These are phyloP conservation scores for Penicillium silybi DNA, from an alignment of 495 filamentous ascomycete species.

Conservation along the genomic window DNA sequence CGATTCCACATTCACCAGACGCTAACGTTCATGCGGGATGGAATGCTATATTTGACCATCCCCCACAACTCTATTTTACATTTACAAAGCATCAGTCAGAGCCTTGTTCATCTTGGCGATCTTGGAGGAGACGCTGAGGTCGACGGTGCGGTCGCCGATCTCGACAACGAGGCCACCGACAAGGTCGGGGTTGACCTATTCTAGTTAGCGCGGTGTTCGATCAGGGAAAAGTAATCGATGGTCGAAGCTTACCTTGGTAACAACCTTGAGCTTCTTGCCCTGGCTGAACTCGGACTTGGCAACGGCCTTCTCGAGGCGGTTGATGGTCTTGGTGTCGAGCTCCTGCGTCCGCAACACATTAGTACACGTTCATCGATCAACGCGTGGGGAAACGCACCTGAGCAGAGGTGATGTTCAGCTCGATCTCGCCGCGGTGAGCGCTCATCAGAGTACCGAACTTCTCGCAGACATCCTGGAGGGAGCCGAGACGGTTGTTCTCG, in stretches of 20 bases:
- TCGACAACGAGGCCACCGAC: conserved; percentile 92
- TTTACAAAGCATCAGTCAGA: conserved; percentile 92
- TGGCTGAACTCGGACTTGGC: conserved; percentile 84
- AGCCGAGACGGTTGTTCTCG: conserved; percentile 89
- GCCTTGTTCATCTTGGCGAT: conserved; percentile 99
- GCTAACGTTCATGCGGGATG: conserved; percentile 31
- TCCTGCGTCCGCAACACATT: conserved; percentile 45
- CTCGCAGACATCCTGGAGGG: conserved; percentile 74
- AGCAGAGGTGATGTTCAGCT: conserved; percentile 85
- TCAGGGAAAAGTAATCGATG: not conserved
- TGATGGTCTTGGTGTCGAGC: conserved; percentile 80
- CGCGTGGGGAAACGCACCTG: conserved; percentile 52
- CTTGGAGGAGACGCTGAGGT: conserved; percentile 91
- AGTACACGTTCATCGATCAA: not conserved
- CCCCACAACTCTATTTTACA: conserved; percentile 32
- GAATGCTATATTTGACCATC: conserved; percentile 23
- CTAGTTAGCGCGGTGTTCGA: not conserved
- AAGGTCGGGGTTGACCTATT: conserved; percentile 87
- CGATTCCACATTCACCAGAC: conserved; percentile 20
- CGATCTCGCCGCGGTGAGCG: conserved; percentile 86
- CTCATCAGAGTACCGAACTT: conserved; percentile 88
- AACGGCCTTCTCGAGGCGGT: conserved; percentile 80
- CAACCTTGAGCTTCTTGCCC: conserved; percentile 96
- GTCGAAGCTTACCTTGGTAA: conserved; percentile 65
- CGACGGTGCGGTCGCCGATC: conserved; percentile 95